A percentile compares a stretch with the other conserved stretches of the same genome.
These are phyloP conservation scores for Fusarium falciforme DNA, from an alignment of 2,329 filamentous ascomycete genomes.

Conservation along the genomic window DNA sequence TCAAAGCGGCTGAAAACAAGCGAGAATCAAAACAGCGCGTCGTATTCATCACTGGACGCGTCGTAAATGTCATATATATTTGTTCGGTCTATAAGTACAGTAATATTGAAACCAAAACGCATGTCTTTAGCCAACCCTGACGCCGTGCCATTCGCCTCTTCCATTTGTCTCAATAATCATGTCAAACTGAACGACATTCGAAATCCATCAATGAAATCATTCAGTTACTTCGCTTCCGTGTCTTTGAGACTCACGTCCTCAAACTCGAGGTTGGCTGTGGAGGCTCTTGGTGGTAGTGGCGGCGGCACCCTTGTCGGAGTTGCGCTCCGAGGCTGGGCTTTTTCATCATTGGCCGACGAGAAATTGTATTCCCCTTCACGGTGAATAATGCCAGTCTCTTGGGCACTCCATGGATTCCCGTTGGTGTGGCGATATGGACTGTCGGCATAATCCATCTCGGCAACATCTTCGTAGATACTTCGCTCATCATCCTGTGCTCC, in stretches of 20 bases:
- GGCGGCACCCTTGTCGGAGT: conserved; percentile 18
- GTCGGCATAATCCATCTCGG: background rate
- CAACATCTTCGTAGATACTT: conserved; percentile 30
- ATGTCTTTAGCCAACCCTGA: background rate
- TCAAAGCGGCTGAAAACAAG: background rate
- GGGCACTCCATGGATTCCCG: conserved; percentile 6
- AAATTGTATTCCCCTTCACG: background rate
- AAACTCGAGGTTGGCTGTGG: background rate
- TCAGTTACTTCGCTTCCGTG: background rate
- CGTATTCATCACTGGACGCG: background rate
- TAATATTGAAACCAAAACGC: background rate
- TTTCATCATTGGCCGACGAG: conserved; percentile 1
- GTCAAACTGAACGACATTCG: background rate
- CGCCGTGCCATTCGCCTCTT: background rate
- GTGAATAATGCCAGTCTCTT: background rate
- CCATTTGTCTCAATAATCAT: background rate
- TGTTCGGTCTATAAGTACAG: background rate
- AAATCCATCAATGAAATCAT: background rate
- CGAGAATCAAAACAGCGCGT: background rate
- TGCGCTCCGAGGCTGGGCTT: background rate
- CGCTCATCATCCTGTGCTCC: background rate
- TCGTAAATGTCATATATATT: background rate
- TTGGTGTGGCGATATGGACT: background rate
- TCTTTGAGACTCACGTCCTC: conserved; percentile 6
- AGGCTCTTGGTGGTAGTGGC: conserved; percentile 16